Percentiles rank a stretch among this genome's conserved stretches.
Conservation (phyloP, 1,284 basidiomycete genomes). For the Hypsizygus ulmarius region DNA sequence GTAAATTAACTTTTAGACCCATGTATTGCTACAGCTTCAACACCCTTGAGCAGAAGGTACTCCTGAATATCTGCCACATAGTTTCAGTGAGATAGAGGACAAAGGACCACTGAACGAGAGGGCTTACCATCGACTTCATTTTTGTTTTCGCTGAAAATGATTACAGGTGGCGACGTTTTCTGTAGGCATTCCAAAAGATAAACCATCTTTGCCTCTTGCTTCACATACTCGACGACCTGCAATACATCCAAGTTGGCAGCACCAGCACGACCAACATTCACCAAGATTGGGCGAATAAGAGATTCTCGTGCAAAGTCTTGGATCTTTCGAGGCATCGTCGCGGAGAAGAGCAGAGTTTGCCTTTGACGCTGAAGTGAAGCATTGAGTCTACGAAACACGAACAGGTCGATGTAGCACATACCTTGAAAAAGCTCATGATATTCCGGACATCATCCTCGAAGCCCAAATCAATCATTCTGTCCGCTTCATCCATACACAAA, state of each 20-base stretch:
- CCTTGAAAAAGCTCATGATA: constrained; percentile 98
- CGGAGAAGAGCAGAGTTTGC: constrained; percentile 96
- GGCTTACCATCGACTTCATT: constrained; percentile 93
- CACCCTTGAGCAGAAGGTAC: constrained; percentile 93
- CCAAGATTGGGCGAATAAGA: constrained; percentile 87
- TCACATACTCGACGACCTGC: constrained; percentile 98
- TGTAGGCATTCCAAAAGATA: constrained; percentile 97
- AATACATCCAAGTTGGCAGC: constrained; percentile 97
- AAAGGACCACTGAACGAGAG: background rate
- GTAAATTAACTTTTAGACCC: constrained; percentile 83
- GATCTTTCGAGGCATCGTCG: constrained; percentile 98
- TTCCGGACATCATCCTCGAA: constrained; percentile 99
- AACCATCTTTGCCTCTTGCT: constrained; percentile 99
- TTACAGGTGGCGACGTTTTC: constrained; percentile 97
- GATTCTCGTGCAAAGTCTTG: constrained; percentile 98
- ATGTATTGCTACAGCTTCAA: constrained; percentile 98
- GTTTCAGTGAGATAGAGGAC: constrained; percentile 6
- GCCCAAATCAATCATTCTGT: constrained; percentile 98
- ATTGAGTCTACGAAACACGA: constrained; percentile 1
- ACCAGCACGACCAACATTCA: constrained; percentile 97
- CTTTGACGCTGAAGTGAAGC: constrained; percentile 72
- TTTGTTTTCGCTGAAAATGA: constrained; percentile 98
- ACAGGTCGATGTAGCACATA: constrained; percentile 31
- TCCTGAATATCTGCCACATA: constrained; percentile 88
- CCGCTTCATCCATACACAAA: constrained; percentile 98